Base-by-base conservation (phyloP, 495 filamentous ascomycete species). In the Pyrenopolyporus hunteri region DNA sequence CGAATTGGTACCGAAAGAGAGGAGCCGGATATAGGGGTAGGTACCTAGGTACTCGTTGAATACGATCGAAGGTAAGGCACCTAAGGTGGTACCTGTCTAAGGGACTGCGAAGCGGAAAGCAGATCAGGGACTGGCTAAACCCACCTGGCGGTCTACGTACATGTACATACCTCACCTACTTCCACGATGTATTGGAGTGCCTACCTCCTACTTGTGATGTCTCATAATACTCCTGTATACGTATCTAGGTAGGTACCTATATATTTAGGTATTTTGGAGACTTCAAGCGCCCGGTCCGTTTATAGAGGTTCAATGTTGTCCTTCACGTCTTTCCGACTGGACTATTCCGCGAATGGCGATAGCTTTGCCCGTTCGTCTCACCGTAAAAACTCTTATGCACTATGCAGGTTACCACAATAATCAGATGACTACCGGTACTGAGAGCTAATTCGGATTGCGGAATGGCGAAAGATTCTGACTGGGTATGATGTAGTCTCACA, bases 311-410 rank as follows among this genome's bases (percentile, higher is more conserved):
- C n/a, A n/a, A n/a, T n/a, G n/a, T n/a, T n/a, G n/a, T n/a, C n/a
- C n/a, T n/a, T n/a, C n/a, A n/a, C n/a, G n/a, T n/a, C n/a, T n/a
- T n/a, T n/a, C n/a, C n/a, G n/a, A n/a, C n/a, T n/a, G n/a, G n/a
- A n/a, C n/a, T n/a, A n/a, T n/a, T n/a, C n/a, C n/a, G n/a, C n/a
- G n/a, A n/a, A n/a, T n/a, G n/a, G n/a, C n/a, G n/a, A n/a, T n/a
- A n/a, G n/a, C n/a, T n/a, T n/a, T n/a, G n/a, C n/a, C n/a, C 10
- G 43, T 5, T 32, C 17, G 9, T 3, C 19, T 50, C 37, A 42
- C 37, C 37, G 37, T 42, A 45, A 64, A 64, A 59, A 50, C 45
- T 56, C 61, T 55, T 43, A 51, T 19, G 50, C 42, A 43, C 47
- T 44, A 45, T 51, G 29, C 36, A 31, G 20, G 4, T 10, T 13